These are phyloP conservation scores for Stylonectria norvegica DNA, from an alignment of 2,329 filamentous ascomycete genomes.

Conservation along the genomic window DNA sequence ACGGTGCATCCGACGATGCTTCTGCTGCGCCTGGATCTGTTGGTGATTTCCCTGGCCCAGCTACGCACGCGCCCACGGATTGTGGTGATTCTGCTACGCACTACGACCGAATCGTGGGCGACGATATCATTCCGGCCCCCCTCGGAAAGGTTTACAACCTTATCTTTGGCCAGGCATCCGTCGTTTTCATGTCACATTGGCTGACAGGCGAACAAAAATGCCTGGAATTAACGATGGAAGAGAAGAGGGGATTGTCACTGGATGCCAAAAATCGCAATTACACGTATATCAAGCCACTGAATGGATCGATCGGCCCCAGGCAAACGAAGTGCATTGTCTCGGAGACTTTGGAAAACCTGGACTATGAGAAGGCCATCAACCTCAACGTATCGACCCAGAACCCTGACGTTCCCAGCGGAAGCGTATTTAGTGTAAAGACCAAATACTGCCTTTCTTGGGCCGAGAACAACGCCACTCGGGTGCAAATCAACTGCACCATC, in stretches of 20 bases:
- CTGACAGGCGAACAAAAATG: conserved; percentile 85
- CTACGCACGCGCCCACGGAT: conserved; percentile 76
- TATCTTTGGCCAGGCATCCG: conserved; percentile 79
- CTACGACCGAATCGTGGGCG: conserved; percentile 80
- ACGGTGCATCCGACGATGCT: conserved; percentile 48
- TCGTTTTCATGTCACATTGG: conserved; percentile 81
- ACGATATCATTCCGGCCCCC: conserved; percentile 82
- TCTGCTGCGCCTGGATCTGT: conserved; percentile 39
- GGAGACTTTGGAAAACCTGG: conserved; percentile 77
- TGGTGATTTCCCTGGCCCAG: conserved; percentile 79
- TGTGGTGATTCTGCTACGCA: conserved; percentile 76
- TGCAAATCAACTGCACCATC: conserved; percentile 84
- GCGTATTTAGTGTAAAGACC: conserved; percentile 87
- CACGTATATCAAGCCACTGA: conserved; percentile 88
- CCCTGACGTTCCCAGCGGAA: conserved; percentile 92
- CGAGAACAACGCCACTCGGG: conserved; percentile 75
- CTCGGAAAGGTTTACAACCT: conserved; percentile 88
- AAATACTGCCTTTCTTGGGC: conserved; percentile 94
- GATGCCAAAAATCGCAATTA: conserved; percentile 74
- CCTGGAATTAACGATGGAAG: conserved; percentile 79
- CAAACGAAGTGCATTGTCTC: conserved; percentile 93
- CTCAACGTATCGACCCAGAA: conserved; percentile 83
- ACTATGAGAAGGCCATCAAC: conserved; percentile 82
- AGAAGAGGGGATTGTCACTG: conserved; percentile 71
- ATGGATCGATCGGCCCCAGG: conserved; percentile 79